Conservation (phyloP, 1,139 yeast species). For the Kurtzmaniella quercitrusa region DNA sequence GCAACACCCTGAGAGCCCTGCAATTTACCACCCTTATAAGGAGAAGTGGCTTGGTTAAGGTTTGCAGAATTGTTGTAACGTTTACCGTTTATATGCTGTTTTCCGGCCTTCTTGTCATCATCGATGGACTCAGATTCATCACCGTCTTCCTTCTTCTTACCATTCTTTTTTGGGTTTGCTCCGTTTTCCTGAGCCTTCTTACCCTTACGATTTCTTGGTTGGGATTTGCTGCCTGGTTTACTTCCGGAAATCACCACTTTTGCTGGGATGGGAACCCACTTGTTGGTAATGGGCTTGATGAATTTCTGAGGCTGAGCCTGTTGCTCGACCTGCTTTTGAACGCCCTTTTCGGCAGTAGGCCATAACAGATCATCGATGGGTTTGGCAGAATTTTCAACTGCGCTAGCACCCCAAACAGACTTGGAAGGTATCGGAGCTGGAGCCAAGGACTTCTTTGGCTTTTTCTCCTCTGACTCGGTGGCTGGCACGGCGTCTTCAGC, state of each 20-base stretch:
- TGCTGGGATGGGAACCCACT: constrained; percentile 88
- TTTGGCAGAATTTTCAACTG: constrained; percentile 19
- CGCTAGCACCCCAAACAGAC: constrained; percentile 62
- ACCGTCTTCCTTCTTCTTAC: constrained; percentile 5
- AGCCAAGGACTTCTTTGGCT: constrained; percentile 42
- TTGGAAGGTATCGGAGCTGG: constrained; percentile 77
- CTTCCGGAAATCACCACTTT: constrained; percentile 53
- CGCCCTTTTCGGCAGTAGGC: constrained; percentile 53
- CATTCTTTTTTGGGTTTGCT: background rate
- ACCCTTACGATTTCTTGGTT: constrained; percentile 32
- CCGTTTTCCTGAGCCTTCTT: constrained; percentile 15
- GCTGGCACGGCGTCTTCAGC: constrained; percentile 6
- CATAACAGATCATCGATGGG: constrained; percentile 48
- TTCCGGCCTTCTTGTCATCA: constrained; percentile 9
- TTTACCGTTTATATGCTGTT: constrained; percentile 12
- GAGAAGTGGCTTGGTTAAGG: constrained; percentile 10
- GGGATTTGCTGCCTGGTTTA: constrained; percentile 18
- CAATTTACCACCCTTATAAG: constrained; percentile 1
- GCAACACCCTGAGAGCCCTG: background rate
- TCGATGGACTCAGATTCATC: constrained; percentile 6
- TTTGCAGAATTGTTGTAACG: constrained; percentile 15
- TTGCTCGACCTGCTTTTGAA: constrained; percentile 11
- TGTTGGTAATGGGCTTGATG: constrained; percentile 61
- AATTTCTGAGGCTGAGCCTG: constrained; percentile 34
- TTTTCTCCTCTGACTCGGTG: constrained; percentile 1